Percentiles rank a stretch among this genome's conserved stretches.
Conservation (phyloP, 2,329 filamentous ascomycete genomes). For the Aspergillus persii region DNA sequence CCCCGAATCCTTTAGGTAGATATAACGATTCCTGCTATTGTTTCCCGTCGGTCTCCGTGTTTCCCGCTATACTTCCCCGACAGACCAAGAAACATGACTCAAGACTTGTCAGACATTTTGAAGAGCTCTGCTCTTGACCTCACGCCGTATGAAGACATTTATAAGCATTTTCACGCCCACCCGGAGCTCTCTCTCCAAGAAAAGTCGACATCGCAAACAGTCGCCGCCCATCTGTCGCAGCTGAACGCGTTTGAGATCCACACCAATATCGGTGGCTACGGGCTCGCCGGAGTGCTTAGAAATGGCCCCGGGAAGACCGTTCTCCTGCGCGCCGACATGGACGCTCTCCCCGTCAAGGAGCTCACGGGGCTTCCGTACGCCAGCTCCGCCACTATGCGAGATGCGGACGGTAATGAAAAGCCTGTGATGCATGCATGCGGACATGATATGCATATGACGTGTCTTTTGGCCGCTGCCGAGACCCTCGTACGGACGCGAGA, state of each 20-base stretch:
- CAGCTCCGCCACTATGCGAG: conserved; percentile 45
- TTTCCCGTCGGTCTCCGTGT: background rate
- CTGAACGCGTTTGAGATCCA: conserved; percentile 38
- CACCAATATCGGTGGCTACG: conserved; percentile 47
- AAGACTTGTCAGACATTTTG: conserved; percentile 18
- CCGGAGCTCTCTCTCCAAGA: conserved; percentile 62
- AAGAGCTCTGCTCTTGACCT: conserved; percentile 30
- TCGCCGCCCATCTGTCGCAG: conserved; percentile 43
- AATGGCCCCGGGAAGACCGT: conserved; percentile 47
- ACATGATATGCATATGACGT: conserved; percentile 61
- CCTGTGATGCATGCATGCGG: conserved; percentile 63
- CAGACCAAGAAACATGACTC: background rate
- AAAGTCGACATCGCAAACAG: conserved; percentile 49
- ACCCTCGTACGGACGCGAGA: conserved; percentile 46
- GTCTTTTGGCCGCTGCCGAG: conserved; percentile 54
- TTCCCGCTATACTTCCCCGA: background rate
- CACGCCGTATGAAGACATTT: conserved; percentile 51
- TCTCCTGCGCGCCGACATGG: conserved; percentile 50
- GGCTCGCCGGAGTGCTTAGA: conserved; percentile 42
- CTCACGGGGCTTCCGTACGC: conserved; percentile 49
- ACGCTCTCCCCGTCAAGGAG: conserved; percentile 51
- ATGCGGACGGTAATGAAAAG: conserved; percentile 51
- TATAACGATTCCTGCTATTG: background rate
- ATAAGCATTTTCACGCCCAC: conserved; percentile 58
- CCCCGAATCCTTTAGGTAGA: too few relatives aligned